Conservation (phyloP, 2,329 filamentous ascomycete genomes). For the Monilinia laxa region DNA sequence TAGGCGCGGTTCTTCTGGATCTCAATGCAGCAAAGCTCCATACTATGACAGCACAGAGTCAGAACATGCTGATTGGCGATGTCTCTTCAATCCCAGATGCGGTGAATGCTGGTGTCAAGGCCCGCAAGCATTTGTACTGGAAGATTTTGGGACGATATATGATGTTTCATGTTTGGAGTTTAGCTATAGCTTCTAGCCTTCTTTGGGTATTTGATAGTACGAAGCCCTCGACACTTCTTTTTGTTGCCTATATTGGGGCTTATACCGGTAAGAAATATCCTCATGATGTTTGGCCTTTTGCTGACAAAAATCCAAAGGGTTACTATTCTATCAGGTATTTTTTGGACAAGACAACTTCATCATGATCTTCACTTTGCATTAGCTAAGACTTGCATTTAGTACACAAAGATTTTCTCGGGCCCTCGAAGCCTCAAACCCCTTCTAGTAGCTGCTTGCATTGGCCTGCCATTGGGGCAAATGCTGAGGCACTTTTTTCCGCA, state of each 20-base stretch:
- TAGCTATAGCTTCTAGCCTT: constrained; percentile 44
- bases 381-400: constrained; percentile 41
- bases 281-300: not conserved
- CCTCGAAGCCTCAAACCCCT: constrained; percentile 50
- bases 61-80: constrained; percentile 18
- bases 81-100: constrained; percentile 21
- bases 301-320: constrained; percentile 8
- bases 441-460: constrained; percentile 47
- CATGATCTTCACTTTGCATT: not conserved
- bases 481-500: constrained; percentile 44
- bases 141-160: constrained; percentile 47
- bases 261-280: constrained; percentile 40
- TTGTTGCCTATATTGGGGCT: constrained; percentile 41
- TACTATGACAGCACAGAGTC: constrained; percentile 19
- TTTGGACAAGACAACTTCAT: not conserved
- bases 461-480: constrained; percentile 48
- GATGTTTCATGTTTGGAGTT: constrained; percentile 44
- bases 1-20: constrained; percentile 44
- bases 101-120: constrained; percentile 33
- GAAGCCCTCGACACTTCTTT: constrained; percentile 48
- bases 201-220: constrained; percentile 53
- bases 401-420: constrained; percentile 53
- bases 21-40: constrained; percentile 18
- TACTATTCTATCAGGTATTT: constrained; percentile 21
- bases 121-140: constrained; percentile 41